Evolutionary conservation across 129 eudicot genomes (phyloP).

Genomic region (Solidago caesia): DNA sequence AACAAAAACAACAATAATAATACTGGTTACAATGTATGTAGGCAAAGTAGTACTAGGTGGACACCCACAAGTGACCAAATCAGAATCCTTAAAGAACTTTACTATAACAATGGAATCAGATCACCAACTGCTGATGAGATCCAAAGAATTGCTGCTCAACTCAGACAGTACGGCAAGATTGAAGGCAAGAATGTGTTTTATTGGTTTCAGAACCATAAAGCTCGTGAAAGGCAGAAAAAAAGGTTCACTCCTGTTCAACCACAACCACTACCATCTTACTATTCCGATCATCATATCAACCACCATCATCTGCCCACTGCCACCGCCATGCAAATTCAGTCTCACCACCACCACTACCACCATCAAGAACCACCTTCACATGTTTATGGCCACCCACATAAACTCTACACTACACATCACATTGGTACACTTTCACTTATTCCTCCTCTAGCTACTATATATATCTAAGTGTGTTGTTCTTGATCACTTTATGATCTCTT

Average conservation of each 20-base stretch:
- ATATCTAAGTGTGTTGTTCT: too few species aligned
- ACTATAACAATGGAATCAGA: constrained; percentile 91
- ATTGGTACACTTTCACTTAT: constrained; percentile 16
- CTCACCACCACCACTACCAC: constrained; percentile 29
- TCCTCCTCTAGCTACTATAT: background rate
- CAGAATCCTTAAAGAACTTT: constrained; percentile 83
- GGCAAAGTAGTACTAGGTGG: constrained; percentile 96
- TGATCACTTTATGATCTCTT: too few species aligned
- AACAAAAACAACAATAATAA: constrained; percentile 31
- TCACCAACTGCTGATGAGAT: constrained; percentile 93
- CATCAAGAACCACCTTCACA: constrained; percentile 31
- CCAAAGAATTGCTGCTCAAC: constrained; percentile 84
- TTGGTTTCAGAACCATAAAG: constrained; percentile 99
- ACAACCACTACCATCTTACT: constrained; percentile 17
- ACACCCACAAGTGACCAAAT: constrained; percentile 96
- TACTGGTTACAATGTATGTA: constrained; percentile 35
- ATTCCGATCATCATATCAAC: constrained; percentile 30
- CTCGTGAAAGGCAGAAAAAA: constrained; percentile 95
- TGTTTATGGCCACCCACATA: constrained; percentile 34
- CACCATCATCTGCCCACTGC: constrained; percentile 35
- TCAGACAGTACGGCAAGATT: constrained; percentile 95
- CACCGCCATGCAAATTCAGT: constrained; percentile 28
- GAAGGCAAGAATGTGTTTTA: constrained; percentile 98
- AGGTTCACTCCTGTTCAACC: constrained; percentile 48
- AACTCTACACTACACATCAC: constrained; percentile 41